Base-by-base conservation (phyloP, 345 rosid species). In the Sonneratia caseolaris region DNA sequence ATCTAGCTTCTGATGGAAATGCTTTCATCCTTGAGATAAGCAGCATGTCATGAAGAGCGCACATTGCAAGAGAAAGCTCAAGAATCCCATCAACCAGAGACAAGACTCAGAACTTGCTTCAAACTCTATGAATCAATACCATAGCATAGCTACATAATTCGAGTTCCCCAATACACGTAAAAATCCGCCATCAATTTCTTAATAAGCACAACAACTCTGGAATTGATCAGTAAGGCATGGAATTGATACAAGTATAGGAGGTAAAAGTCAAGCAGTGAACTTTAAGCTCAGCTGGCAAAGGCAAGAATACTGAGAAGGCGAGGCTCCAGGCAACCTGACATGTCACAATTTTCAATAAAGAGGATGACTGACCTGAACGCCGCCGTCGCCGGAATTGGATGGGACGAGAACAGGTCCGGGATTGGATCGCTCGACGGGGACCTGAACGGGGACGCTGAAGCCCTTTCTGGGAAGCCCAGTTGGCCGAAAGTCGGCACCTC, bases 401-500 rank as follows among this genome's bases (percentile, higher is more conserved):
- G 92, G 92, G 68, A 84, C 76, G 72, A 95, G 76, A 55, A 92
- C 68, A 1, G 97, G 96, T 21, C 84, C 91, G 43, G 68, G 81
- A 40, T 77, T 84, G 35, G 90, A 83, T 61, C 97, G 92, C 61
- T 95, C 96, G 37, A 88, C 86, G 72, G 87, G 68, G 56, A 92
- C 88, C 74, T 92, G 88, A 70, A 91, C 92, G 24, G 97, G 93
- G 3, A 95, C 96, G 66, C 91, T 78, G 75, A 95, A 90, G 24
- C 98, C 98, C 77, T 66, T 87, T 67, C 94, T 84, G 22, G 96
- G 96, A 71, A 84, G 82, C 42, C 91, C 94, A 45, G 97, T 78
- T 73, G 86, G 95, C 62, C 80, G 89, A 47, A 75, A 86, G 27
- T 70, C 38, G 9, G 15, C 76, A n/a, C 70, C 88, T 43, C 76